Percentiles rank a stretch among this genome's conserved stretches.
Evolutionary conservation across 163 green algal genomes (phyloP).

Genomic region (Chloroidium sp.): DNA sequence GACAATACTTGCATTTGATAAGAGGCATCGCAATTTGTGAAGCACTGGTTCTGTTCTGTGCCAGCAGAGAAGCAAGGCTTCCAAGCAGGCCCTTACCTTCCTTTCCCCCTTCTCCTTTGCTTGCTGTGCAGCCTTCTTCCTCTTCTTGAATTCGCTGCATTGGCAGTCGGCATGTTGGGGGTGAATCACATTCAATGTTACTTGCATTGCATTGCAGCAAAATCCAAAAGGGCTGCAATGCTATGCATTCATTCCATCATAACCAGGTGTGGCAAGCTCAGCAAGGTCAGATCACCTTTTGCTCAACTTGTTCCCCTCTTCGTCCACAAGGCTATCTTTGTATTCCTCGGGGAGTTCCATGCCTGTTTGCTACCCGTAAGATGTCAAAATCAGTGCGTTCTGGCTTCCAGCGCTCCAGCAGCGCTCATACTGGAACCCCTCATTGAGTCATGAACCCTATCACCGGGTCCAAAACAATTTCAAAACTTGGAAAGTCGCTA

Average conservation of each 20-base stretch:
- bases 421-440: no score
- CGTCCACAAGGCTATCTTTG: constrained; percentile 54
- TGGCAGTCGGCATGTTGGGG: not conserved
- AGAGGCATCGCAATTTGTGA: not conserved
- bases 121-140: constrained; percentile 60
- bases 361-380: no score
- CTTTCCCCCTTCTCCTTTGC: constrained; percentile 77
- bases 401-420: no score
- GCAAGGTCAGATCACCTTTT: constrained; percentile 59
- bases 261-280: no score
- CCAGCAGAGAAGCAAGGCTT: no score
- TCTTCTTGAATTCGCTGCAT: constrained; percentile 83
- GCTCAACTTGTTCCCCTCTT: constrained; percentile 73
- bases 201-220: not conserved
- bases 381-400: no score
- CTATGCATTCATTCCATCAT: not conserved
- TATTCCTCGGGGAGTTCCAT: not conserved
- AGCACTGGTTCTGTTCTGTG: not conserved
- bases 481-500: no score
- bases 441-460: no score
- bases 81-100: constrained; percentile 36
- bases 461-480: no score
- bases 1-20: not conserved
- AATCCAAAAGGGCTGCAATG: not conserved
- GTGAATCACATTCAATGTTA: not conserved